Evolutionary conservation across 441 rosid genomes (phyloP).

Genomic region (Adansonia rubrostipa): DNA sequence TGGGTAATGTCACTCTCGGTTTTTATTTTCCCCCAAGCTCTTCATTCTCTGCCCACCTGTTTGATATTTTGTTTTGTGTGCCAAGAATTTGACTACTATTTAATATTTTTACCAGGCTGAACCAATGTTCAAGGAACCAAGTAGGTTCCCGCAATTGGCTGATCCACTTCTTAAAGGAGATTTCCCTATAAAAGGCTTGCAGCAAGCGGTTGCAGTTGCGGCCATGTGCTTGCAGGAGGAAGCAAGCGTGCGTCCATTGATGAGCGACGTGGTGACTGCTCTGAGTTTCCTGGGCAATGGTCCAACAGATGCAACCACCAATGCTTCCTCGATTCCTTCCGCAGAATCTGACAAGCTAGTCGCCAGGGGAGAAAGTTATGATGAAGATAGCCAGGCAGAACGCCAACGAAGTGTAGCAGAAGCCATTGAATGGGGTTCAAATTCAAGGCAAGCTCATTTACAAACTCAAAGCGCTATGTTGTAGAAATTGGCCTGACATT

Average conservation of each 20-base stretch:
- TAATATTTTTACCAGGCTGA: slow-evolving; percentile 52
- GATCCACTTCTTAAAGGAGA: slow-evolving; percentile 64
- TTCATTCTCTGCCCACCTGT: neutral
- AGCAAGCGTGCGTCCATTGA: slow-evolving; percentile 65
- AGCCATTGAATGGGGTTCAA: slow-evolving; percentile 78
- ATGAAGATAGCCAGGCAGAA: slow-evolving; percentile 32
- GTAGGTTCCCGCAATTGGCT: slow-evolving; percentile 56
- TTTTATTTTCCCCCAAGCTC: neutral
- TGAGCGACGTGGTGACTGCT: slow-evolving; percentile 72
- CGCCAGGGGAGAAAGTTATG: neutral
- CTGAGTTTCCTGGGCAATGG: slow-evolving; percentile 61
- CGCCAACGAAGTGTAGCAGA: slow-evolving; percentile 66
- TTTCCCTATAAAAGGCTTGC: slow-evolving; percentile 60
- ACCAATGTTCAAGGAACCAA: slow-evolving; percentile 67
- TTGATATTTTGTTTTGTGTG: neutral
- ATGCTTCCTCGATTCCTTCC: neutral
- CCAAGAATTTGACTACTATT: neutral
- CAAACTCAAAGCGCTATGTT: slow-evolving; percentile 11
- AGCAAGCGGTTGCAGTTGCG: slow-evolving; percentile 80
- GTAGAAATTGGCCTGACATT: neutral
- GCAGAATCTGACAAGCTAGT: neutral
- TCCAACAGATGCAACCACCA: slow-evolving; percentile 10
- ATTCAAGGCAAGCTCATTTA: slow-evolving; percentile 41
- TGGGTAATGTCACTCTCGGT: slow-evolving; percentile 51
- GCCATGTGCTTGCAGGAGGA: slow-evolving; percentile 91